A percentile compares a stretch with the other conserved stretches of the same genome.
Evolutionary conservation across 2,329 filamentous ascomycete species (phyloP).

Genomic region (Ophiostoma triangulosporum): DNA sequence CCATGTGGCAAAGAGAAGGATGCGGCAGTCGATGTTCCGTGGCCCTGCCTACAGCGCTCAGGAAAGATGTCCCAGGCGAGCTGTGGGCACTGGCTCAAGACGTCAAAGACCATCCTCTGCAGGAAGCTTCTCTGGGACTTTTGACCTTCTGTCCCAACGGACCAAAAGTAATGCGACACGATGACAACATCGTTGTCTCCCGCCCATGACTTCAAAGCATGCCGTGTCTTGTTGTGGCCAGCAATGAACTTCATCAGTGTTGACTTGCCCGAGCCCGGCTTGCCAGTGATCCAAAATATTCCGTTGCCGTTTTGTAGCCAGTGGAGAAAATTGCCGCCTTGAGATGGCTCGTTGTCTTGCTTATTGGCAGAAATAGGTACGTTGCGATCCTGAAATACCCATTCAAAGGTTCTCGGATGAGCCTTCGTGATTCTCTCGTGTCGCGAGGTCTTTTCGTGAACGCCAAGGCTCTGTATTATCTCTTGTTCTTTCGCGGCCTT

Average conservation of each 20-base stretch:
- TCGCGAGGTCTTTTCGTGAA: not conserved
- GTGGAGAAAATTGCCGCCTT: not conserved
- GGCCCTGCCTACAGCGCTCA: not conserved
- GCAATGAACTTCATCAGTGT: conserved; percentile 9
- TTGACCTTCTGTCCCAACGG: conserved; percentile 1
- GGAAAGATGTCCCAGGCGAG: not conserved
- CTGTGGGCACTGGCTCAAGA: conserved; percentile 2
- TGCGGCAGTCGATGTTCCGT: not conserved
- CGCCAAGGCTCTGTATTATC: not conserved
- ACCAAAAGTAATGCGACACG: conserved; percentile 6
- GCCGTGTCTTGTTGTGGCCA: not conserved
- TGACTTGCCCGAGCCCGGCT: conserved; percentile 6
- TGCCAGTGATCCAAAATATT: conserved; percentile 9
- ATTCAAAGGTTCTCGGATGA: conserved; percentile 3
- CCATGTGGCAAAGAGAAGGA: not conserved
- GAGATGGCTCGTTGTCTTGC: too few relatives aligned
- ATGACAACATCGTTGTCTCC: not conserved
- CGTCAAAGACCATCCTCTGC: conserved; percentile 3
- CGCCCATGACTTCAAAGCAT: not conserved
- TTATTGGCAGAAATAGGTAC: too few relatives aligned
- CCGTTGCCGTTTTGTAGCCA: conserved; percentile 4
- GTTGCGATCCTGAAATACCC: not conserved
- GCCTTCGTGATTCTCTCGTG: conserved; percentile 1
- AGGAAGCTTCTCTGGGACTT: conserved; percentile 3
- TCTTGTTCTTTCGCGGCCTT: not conserved